Conservation (phyloP, 208 protist genomes). For the Leishmania lainsoni region DNA sequence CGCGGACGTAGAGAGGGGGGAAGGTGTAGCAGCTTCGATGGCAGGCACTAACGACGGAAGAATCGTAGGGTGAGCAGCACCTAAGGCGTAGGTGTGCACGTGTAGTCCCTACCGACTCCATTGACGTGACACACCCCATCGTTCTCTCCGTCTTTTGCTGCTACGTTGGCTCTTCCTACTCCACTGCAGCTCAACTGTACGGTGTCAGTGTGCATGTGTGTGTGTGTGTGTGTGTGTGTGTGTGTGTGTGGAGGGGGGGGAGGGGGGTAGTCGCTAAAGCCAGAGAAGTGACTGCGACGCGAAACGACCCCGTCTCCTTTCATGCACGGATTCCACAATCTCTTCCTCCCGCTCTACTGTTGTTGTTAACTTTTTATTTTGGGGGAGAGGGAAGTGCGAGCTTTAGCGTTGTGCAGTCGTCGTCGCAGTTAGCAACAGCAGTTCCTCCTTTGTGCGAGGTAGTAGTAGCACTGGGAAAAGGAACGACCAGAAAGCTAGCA, state of each 20-base stretch:
- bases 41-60: background rate
- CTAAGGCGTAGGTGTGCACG: background rate
- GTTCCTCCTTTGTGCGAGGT: background rate
- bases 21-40: background rate
- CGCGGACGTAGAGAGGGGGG: background rate
- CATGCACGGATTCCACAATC: background rate
- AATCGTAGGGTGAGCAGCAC: background rate
- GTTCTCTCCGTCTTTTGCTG: background rate
- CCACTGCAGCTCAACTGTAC: background rate
- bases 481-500: background rate
- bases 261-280: background rate
- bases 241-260: background rate
- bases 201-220: background rate
- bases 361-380: background rate
- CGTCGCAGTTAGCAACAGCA: background rate
- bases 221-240: background rate
- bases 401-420: background rate
- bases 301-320: background rate
- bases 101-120: background rate
- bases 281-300: background rate
- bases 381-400: background rate
- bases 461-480: background rate
- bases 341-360: background rate
- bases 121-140: background rate
- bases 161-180: background rate